Conservation (phyloP, 495 filamentous ascomycete species). For the Collariella sp. region DNA sequence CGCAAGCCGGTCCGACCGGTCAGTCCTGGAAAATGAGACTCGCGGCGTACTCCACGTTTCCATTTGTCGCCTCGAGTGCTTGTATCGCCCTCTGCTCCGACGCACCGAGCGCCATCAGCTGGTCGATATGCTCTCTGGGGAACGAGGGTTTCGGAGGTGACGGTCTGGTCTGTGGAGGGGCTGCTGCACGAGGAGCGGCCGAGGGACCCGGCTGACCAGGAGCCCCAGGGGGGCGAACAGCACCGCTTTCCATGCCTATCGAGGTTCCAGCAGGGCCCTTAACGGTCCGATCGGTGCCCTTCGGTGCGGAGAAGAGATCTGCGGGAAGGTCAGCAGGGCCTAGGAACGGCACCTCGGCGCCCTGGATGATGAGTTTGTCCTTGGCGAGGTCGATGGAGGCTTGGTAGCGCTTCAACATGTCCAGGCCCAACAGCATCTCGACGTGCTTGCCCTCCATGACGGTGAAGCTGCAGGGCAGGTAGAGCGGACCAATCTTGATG, state of each 20-base stretch:
- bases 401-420: conserved; percentile 94
- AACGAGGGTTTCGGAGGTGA: conserved; percentile 32
- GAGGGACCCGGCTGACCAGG: conserved; percentile 18
- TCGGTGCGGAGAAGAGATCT: too few species aligned
- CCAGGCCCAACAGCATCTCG: conserved; percentile 86
- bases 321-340: conserved; percentile 91
- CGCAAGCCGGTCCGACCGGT: not conserved
- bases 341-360: conserved; percentile 78
- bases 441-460: conserved; percentile 99
- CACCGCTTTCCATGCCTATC: conserved; percentile 77
- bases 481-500: conserved; percentile 83
- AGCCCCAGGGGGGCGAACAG: conserved; percentile 48
- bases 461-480: conserved; percentile 92
- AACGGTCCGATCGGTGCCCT: too few species aligned
- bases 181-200: conserved; percentile 23
- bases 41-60: conserved; percentile 80
- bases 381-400: conserved; percentile 80
- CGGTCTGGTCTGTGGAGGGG: conserved; percentile 4
- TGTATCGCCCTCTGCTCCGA: conserved; percentile 65
- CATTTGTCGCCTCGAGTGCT: conserved; percentile 72
- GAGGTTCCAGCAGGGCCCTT: conserved; percentile 77
- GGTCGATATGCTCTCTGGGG: conserved; percentile 54
- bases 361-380: conserved; percentile 76
- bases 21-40: conserved; percentile 63
- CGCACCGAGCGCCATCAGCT: conserved; percentile 73